Evolutionary conservation across 768 basidiomycete species (phyloP).

Genomic region (Auricularia heimuer): DNA sequence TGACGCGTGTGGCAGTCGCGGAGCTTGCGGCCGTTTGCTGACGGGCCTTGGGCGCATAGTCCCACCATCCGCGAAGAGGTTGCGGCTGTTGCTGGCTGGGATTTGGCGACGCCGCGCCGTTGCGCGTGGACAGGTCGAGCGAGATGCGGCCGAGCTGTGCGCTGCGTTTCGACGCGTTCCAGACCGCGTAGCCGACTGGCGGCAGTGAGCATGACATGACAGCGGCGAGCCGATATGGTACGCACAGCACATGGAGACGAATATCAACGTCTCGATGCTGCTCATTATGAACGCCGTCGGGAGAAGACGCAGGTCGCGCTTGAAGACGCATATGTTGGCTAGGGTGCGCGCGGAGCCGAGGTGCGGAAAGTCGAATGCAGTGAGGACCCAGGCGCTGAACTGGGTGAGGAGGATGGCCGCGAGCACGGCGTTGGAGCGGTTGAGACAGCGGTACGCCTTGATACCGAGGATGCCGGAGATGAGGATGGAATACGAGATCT

Average conservation of each 20-base stretch:
- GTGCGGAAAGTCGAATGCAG: slow-evolving; percentile 1
- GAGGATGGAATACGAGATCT: slow-evolving; percentile 22
- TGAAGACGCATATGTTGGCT: slow-evolving; percentile 5
- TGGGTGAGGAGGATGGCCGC: slow-evolving; percentile 34
- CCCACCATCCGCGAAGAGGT: slow-evolving; percentile 42
- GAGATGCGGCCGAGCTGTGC: slow-evolving; percentile 48
- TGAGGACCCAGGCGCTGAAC: slow-evolving; percentile 5
- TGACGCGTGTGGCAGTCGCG: too few species aligned
- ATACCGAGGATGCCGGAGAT: slow-evolving; percentile 53
- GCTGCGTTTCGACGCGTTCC: slow-evolving; percentile 40
- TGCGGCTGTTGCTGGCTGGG: slow-evolving; percentile 8
- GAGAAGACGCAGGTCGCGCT: slow-evolving; percentile 24
- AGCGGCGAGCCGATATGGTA: slow-evolving; percentile 7
- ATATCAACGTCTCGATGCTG: slow-evolving; percentile 39
- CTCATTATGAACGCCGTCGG: slow-evolving; percentile 37
- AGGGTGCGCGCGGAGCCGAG: not conserved
- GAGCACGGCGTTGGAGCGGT: slow-evolving; percentile 47
- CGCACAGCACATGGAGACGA: slow-evolving; percentile 53
- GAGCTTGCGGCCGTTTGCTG: too few species aligned
- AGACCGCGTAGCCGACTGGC: slow-evolving; percentile 46
- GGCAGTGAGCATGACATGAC: slow-evolving; percentile 7
- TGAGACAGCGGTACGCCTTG: slow-evolving; percentile 57
- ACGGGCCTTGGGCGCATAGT: slow-evolving; percentile 32
- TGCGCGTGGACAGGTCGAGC: slow-evolving; percentile 32
- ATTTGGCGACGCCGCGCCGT: slow-evolving; percentile 22